These are phyloP conservation scores for Helotiales sp. DNA, from an alignment of 2,329 filamentous ascomycete genomes.

Conservation along the genomic window DNA sequence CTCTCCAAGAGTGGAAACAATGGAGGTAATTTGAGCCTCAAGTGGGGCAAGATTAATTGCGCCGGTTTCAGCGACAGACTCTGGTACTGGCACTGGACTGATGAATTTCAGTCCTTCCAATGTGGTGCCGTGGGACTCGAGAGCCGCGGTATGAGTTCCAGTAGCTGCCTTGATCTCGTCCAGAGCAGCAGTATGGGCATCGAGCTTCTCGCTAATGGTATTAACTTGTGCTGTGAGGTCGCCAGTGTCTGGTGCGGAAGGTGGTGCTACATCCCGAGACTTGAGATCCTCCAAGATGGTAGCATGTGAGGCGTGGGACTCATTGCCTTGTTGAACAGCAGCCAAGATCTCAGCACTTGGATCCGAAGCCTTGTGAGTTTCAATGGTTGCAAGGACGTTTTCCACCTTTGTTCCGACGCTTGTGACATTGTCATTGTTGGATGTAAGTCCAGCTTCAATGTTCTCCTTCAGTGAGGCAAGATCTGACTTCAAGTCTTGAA, in stretches of 20 bases:
- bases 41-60: neutral
- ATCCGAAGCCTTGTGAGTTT: constrained; percentile 22
- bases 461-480: constrained; percentile 26
- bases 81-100: neutral
- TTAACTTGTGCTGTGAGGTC: constrained; percentile 12
- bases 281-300: constrained; percentile 17
- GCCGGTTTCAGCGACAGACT: neutral
- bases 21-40: constrained; percentile 2
- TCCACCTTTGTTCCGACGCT: constrained; percentile 28
- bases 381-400: constrained; percentile 23
- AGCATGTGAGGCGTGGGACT: constrained; percentile 27
- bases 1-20: constrained; percentile 2
- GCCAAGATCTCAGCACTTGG: constrained; percentile 27
- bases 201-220: constrained; percentile 3
- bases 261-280: neutral
- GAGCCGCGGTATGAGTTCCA: constrained; percentile 1
- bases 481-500: constrained; percentile 19
- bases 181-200: constrained; percentile 12
- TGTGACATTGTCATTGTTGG: constrained; percentile 22
- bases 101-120: constrained; percentile 8
- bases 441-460: constrained; percentile 23
- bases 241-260: neutral
- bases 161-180: constrained; percentile 15
- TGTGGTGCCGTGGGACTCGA: neutral
- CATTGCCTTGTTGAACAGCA: constrained; percentile 30